Percentiles rank a stretch among this genome's conserved stretches.
Evolutionary conservation across 306 rosid genomes (phyloP).

Genomic region (Sicyos baderoa): DNA sequence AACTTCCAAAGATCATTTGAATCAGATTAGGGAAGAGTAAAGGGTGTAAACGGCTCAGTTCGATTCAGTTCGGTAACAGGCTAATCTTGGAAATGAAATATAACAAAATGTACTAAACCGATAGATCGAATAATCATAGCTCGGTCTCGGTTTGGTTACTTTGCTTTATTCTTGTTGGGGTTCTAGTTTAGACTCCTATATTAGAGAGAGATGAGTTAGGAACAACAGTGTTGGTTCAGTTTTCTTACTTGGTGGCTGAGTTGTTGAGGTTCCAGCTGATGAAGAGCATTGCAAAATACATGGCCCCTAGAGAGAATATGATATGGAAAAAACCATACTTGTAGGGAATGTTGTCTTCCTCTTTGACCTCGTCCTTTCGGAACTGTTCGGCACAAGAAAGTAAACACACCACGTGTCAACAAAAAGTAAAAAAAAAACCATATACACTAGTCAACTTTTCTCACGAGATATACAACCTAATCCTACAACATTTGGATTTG

Average conservation of each 20-base stretch:
- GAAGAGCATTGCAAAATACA: slow-evolving; percentile 89
- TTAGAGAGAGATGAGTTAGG: neutral
- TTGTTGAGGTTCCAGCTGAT: slow-evolving; percentile 86
- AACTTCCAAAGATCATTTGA: neutral
- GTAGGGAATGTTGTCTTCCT: slow-evolving; percentile 64
- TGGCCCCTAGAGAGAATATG: slow-evolving; percentile 73
- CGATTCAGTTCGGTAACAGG: neutral
- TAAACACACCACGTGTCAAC: neutral
- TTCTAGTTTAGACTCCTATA: neutral
- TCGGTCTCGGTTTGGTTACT: neutral
- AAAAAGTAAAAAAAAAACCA: too few species aligned
- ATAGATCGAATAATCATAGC: neutral
- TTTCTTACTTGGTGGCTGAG: slow-evolving; percentile 57
- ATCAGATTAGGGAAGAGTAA: neutral
- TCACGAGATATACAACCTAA: too few species aligned
- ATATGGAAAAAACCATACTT: slow-evolving; percentile 71
- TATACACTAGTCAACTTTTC: too few species aligned
- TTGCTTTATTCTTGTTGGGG: neutral
- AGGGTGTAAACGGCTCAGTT: neutral
- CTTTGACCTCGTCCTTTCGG: slow-evolving; percentile 35
- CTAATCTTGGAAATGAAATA: neutral
- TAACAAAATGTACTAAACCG: neutral
- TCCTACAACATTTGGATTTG: too few species aligned
- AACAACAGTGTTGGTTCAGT: neutral
- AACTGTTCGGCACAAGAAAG: slow-evolving; percentile 38